A percentile compares a stretch with the other conserved stretches of the same genome.
Evolutionary conservation across 2,329 filamentous ascomycete genomes (phyloP).

Genomic region (Endothia cerciana): DNA sequence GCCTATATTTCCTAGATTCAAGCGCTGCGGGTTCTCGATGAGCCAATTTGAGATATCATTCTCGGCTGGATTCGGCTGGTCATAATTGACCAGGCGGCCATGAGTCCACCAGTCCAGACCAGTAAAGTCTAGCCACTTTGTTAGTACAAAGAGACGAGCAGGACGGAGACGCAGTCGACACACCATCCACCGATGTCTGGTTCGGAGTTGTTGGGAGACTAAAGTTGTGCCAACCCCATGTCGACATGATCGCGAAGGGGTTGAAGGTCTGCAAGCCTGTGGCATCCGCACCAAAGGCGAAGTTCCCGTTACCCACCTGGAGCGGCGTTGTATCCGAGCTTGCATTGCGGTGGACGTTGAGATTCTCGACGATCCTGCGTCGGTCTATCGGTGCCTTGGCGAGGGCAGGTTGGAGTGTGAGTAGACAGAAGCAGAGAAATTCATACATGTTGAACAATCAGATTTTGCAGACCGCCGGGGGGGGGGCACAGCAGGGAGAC

Average conservation of each 20-base stretch:
- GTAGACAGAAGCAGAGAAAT: constrained; percentile 16
- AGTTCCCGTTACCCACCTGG: constrained; percentile 54
- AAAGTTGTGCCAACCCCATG: constrained; percentile 56
- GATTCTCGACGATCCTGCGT: constrained; percentile 42
- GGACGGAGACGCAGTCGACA: constrained; percentile 10
- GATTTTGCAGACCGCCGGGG: neutral
- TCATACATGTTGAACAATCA: neutral
- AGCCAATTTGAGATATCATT: constrained; percentile 48
- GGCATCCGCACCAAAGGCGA: constrained; percentile 52
- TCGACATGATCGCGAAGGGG: constrained; percentile 51
- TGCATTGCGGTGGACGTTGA: constrained; percentile 52
- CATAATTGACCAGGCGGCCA: constrained; percentile 45
- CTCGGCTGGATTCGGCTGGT: constrained; percentile 46
- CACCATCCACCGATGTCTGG: constrained; percentile 42
- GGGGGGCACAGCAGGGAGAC: neutral
- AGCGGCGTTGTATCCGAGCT: constrained; percentile 56
- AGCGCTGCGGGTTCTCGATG: constrained; percentile 53
- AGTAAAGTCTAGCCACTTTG: constrained; percentile 40
- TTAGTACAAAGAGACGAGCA: constrained; percentile 20
- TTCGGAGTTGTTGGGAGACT: constrained; percentile 46
- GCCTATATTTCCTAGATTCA: constrained; percentile 54
- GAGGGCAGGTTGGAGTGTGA: constrained; percentile 17
- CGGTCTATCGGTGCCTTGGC: constrained; percentile 36
- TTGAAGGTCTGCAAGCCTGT: constrained; percentile 52
- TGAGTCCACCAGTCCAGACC: constrained; percentile 50